These are phyloP conservation scores for Pythium coloratum DNA, from an alignment of 352 stramenopile species.

Conservation along the genomic window DNA sequence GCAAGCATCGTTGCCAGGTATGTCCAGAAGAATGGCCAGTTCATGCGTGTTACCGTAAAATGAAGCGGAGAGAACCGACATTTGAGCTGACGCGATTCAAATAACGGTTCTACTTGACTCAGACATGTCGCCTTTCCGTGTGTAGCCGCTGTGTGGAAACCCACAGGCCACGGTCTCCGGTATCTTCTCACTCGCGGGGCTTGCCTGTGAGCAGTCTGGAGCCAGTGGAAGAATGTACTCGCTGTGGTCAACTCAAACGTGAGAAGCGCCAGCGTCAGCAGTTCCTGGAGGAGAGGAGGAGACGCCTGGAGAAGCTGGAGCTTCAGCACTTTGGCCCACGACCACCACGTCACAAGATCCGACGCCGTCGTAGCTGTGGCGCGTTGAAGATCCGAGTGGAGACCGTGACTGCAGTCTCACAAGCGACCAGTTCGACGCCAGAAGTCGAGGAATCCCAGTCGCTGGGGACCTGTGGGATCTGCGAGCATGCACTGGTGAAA, in stretches of 20 bases:
- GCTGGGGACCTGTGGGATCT: neutral
- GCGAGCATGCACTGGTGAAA: neutral
- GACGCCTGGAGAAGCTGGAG: neutral
- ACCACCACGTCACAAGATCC: neutral
- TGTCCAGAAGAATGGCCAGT: neutral
- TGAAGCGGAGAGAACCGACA: too few relatives aligned
- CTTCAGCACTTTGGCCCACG: neutral
- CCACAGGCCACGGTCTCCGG: neutral
- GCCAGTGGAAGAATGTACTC: neutral
- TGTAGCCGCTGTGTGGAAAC: neutral
- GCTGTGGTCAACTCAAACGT: neutral
- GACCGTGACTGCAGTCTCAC: neutral
- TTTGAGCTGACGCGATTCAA: neutral
- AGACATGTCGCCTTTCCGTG: neutral
- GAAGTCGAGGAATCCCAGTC: neutral
- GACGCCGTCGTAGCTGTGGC: neutral
- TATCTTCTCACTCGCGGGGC: neutral
- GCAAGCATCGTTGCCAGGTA: neutral
- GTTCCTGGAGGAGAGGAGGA: neutral
- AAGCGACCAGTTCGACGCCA: neutral
- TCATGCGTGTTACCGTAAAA: too few relatives aligned
- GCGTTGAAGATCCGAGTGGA: neutral
- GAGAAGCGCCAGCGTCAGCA: neutral
- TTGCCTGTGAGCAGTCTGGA: neutral
- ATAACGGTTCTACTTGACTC: neutral